phyloP scores from a whole-genome alignment of 192 early-diverging fungal genomes.

The Podila horticola region DNA sequence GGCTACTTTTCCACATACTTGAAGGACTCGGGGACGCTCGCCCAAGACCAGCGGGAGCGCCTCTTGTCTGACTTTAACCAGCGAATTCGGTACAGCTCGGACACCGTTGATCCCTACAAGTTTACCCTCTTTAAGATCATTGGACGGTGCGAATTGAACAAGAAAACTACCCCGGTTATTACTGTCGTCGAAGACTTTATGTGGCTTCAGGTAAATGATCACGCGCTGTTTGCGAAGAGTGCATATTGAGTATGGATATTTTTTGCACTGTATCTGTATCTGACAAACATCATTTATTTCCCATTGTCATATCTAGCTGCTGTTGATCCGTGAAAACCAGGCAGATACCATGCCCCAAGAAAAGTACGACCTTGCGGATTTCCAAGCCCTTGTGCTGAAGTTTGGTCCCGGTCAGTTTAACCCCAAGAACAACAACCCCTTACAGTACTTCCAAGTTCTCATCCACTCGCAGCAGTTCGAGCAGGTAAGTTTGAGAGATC shows the following conservation, averaged over 20 bases:
- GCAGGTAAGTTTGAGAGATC: constrained; percentile 31
- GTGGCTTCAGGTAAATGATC: constrained; percentile 79
- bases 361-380: constrained; percentile 70
- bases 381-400: constrained; percentile 72
- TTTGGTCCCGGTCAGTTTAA: constrained; percentile 80
- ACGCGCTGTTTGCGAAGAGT: too few relatives aligned
- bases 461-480: constrained; percentile 94
- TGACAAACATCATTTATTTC: background rate
- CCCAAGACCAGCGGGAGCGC: constrained; percentile 59
- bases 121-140: constrained; percentile 88
- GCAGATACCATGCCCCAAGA: constrained; percentile 65
- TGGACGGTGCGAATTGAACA: constrained; percentile 86
- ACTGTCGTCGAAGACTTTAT: constrained; percentile 92
- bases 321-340: constrained; percentile 71
- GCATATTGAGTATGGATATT: background rate
- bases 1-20: constrained; percentile 76
- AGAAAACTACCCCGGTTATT: constrained; percentile 71
- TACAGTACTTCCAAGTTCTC: constrained; percentile 85
- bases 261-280: constrained; percentile 2
- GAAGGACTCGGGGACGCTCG: constrained; percentile 55
- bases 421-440: constrained; percentile 71
- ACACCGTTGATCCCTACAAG: constrained; percentile 90
- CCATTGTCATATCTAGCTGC: constrained; percentile 53
- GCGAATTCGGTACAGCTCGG: constrained; percentile 51
- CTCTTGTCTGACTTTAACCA: constrained; percentile 70